phyloP scores from a whole-genome alignment of 805 yeast species.

The Blastobotrys peoriensis region DNA sequence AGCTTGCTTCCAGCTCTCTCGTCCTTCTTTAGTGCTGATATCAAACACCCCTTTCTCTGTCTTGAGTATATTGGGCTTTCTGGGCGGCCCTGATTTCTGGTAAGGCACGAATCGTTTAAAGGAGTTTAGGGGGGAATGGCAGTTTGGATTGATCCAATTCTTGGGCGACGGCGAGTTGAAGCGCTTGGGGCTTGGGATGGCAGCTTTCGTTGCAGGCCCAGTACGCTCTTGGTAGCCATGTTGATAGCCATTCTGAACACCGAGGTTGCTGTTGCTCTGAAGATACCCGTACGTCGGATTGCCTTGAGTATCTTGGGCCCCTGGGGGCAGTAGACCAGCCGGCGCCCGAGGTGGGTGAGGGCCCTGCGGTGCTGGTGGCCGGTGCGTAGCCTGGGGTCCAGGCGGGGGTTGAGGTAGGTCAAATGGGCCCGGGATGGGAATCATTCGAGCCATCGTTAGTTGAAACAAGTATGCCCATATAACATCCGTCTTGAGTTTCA shows the following conservation, averaged over 20 bases:
- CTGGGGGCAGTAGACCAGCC: neutral
- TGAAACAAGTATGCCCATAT: neutral
- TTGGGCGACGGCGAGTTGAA: too few species aligned
- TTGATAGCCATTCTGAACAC: neutral
- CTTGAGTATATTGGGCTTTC: slow-evolving; percentile 3
- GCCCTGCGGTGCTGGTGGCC: too few species aligned
- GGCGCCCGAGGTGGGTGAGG: neutral
- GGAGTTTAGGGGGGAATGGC: too few species aligned
- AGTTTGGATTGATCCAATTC: too few species aligned
- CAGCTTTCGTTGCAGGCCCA: neutral
- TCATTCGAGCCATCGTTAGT: neutral
- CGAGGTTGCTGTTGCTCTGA: neutral
- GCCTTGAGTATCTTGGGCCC: neutral
- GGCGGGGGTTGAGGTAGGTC: too few species aligned
- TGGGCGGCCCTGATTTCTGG: too few species aligned
- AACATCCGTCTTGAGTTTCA: neutral
- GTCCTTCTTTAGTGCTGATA: slow-evolving; percentile 11
- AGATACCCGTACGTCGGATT: neutral
- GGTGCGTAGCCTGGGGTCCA: too few species aligned
- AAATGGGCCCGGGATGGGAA: too few species aligned
- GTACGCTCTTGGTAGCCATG: neutral
- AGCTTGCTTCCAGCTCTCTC: slow-evolving; percentile 8
- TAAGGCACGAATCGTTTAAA: too few species aligned
- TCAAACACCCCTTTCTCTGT: slow-evolving; percentile 13
- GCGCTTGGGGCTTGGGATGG: too few species aligned